Evolutionary conservation across 164 flowering plant genomes (phyloP), one percentile per base, ranked within the genome.

Genomic region (Warburgia ugandensis): DNA sequence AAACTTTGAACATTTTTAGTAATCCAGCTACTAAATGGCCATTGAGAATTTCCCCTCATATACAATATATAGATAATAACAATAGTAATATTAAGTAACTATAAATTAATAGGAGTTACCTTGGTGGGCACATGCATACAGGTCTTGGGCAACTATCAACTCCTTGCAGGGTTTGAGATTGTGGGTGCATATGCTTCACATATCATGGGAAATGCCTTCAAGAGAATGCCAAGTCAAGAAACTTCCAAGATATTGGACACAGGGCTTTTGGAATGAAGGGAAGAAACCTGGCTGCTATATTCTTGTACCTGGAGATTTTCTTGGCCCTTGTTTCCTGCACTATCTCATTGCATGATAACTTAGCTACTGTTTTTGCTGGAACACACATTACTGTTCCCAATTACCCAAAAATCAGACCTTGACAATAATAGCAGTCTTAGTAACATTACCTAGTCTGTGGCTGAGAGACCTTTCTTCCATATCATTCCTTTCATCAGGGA

Each of bases 311-410:
- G 48, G 94, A 81, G 48, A 77, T 88, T 5, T 88, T 85, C 77
- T 73, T 88, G 83, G 79, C 89, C 37, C 77, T 81, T 6, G 91
- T 83, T 13, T 78, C 86, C 48, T 88, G 77, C 77, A 82, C 90
- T 29, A 82, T 87, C 45, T 77, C 94, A 0, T 58, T 84, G n/a
- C 81, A 74, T 30, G 96, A 87, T 63, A 87, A 87, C 59, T 45
- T 87, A 6, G 29, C 46, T 33, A 74, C 72, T 0, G 74, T 77
- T 0, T 77, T 81, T 55, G 14, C 52, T 0, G 75, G 71, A 10
- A 58, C 63, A 2, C 72, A 60, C 27, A 6, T 85, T 11, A 46
- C 49, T 13, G 10, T 76, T 2, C 64, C 9, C 52, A 61, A 14
- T 52, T 81, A 8, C 67, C 85, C 1, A 59, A 75, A 5, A 56